These are phyloP conservation scores for Gossypium mustelinum DNA, from an alignment of 345 rosid species.

Conservation along the genomic window DNA sequence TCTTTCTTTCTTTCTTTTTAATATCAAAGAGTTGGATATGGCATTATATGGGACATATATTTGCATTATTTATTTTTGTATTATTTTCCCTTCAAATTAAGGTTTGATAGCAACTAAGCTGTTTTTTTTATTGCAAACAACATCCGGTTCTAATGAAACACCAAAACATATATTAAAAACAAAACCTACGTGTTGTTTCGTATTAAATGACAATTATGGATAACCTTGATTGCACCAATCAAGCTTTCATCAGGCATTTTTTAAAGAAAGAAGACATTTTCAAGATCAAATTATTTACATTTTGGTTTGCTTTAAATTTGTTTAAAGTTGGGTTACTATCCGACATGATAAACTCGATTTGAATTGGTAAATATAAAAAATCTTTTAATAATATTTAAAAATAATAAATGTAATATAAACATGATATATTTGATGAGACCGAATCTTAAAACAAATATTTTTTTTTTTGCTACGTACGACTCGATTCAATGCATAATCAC, in stretches of 20 bases:
- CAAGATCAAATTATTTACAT: conserved; percentile 9
- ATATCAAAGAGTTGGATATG: conserved; percentile 1
- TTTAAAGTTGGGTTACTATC: background rate
- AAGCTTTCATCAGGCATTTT: background rate
- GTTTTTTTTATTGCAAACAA: background rate
- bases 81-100: conserved; percentile 4
- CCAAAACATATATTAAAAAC: background rate
- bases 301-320: background rate
- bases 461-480: too few species aligned
- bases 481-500: too few species aligned
- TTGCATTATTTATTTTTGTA: conserved; percentile 13
- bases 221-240: conserved; percentile 14
- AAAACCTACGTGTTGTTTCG: conserved; percentile 11
- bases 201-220: conserved; percentile 20
- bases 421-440: too few species aligned
- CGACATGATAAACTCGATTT: background rate
- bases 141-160: background rate
- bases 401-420: too few species aligned
- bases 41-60: too few species aligned
- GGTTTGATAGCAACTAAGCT: conserved; percentile 16
- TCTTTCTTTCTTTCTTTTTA: background rate
- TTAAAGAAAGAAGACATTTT: background rate
- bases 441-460: too few species aligned
- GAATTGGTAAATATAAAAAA: background rate
- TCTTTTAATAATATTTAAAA: background rate